Percentiles rank a stretch among this genome's conserved stretches.
These are phyloP conservation scores for Blastobotrys persicus DNA, from an alignment of 1,139 yeast genomes.

Conservation along the genomic window DNA sequence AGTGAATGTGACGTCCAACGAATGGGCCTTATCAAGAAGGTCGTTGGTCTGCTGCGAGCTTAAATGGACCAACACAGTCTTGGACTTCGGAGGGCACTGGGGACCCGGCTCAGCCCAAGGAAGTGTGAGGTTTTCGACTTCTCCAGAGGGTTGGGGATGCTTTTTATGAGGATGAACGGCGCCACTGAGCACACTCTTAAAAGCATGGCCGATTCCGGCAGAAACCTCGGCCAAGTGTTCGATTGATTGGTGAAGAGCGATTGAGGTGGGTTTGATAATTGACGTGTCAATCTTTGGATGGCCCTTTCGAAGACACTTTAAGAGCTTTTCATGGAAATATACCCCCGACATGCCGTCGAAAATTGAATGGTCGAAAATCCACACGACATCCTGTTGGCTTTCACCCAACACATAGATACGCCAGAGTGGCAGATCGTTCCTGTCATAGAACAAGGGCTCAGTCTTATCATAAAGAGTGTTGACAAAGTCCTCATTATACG, in stretches of 20 bases:
- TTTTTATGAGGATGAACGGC: background rate
- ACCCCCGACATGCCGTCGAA: constrained; percentile 28
- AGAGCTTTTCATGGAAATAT: constrained; percentile 22
- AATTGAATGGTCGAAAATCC: constrained; percentile 25
- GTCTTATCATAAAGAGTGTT: constrained; percentile 3
- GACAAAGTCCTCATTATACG: constrained; percentile 4
- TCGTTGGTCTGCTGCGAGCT: background rate
- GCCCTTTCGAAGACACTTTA: constrained; percentile 12
- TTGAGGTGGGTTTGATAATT: background rate
- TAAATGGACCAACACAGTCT: background rate
- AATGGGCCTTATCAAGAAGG: constrained; percentile 12
- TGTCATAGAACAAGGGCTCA: background rate
- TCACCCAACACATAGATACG: constrained; percentile 21
- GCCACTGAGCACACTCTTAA: background rate
- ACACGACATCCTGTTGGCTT: constrained; percentile 17
- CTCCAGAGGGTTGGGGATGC: background rate
- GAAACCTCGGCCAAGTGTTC: constrained; percentile 3
- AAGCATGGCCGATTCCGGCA: constrained; percentile 1
- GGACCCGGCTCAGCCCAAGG: constrained; percentile 5
- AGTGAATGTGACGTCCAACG: constrained; percentile 18
- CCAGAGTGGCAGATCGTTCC: constrained; percentile 23
- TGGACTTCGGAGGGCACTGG: constrained; percentile 2
- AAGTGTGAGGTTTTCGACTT: constrained; percentile 1
- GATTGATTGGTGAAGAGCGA: background rate
- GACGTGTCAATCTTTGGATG: background rate